Conservation (phyloP, 257 asterid species). For the Anisodus acutangulus region DNA sequence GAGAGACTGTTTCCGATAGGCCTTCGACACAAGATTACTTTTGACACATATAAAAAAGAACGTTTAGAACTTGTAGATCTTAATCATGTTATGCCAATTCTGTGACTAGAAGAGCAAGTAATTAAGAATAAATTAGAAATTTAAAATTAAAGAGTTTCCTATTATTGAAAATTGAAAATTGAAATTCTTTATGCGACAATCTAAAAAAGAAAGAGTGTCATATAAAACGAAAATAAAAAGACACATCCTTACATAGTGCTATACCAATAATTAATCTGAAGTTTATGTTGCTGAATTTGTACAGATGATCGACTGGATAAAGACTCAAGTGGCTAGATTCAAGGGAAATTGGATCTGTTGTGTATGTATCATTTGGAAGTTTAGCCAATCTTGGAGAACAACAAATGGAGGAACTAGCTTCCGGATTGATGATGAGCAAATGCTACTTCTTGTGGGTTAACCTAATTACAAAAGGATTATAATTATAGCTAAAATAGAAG, state of each 20-base stretch:
- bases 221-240: neutral
- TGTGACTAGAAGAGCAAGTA: neutral
- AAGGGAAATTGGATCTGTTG: neutral
- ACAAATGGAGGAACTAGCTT: conserved; percentile 36
- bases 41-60: neutral
- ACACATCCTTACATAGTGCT: neutral
- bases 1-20: too few species aligned
- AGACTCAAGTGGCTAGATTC: conserved; percentile 32
- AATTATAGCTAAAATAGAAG: too few species aligned
- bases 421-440: neutral
- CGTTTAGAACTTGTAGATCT: neutral
- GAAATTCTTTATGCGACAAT: neutral
- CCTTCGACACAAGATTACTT: neutral
- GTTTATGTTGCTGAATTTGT: neutral
- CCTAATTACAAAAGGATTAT: too few species aligned
- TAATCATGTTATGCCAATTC: neutral
- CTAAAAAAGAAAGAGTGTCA: neutral
- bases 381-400: conserved; percentile 28
- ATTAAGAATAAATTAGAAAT: neutral
- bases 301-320: conserved; percentile 37
- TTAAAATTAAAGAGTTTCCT: neutral
- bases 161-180: neutral
- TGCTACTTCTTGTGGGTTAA: conserved; percentile 29
- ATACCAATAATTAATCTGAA: neutral
- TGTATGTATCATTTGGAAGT: conserved; percentile 36